Percentiles rank a stretch among this genome's conserved stretches.
These are phyloP conservation scores for Paramecium primaurelia DNA, from an alignment of 73 alveolate species.

Conservation along the genomic window DNA sequence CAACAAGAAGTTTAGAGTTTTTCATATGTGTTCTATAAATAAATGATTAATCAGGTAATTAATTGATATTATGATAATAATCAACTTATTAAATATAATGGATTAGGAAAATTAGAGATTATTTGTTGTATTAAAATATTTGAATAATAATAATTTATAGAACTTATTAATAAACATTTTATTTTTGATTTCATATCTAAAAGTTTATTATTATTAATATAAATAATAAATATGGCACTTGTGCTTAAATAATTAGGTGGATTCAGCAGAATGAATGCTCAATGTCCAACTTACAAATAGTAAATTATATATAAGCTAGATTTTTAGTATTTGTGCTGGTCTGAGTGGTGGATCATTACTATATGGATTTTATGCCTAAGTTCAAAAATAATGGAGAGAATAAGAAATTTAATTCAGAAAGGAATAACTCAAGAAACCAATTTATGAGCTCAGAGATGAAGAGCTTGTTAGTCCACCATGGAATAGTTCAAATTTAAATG, in stretches of 20 bases:
- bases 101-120: neutral
- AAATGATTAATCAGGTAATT: neutral
- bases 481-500: conserved; percentile 24
- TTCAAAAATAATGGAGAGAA: neutral
- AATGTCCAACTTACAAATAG: neutral
- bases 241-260: neutral
- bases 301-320: neutral
- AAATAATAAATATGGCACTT: neutral
- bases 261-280: neutral
- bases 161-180: neutral
- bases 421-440: conserved; percentile 44
- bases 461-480: conserved; percentile 59
- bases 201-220: neutral
- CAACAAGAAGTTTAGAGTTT: neutral
- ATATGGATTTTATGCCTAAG: neutral
- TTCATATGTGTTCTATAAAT: neutral
- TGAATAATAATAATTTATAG: neutral
- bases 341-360: conserved; percentile 2
- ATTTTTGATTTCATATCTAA: neutral
- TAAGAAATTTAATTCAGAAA: conserved; percentile 11
- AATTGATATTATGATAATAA: neutral
- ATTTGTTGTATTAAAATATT: neutral
- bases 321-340: neutral
- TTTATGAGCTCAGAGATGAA: conserved; percentile 48
- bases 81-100: neutral